Percentiles rank a stretch among this genome's conserved stretches.
Conservation (phyloP, 495 filamentous ascomycete genomes). For the Aspergillus carlsbadensis region DNA sequence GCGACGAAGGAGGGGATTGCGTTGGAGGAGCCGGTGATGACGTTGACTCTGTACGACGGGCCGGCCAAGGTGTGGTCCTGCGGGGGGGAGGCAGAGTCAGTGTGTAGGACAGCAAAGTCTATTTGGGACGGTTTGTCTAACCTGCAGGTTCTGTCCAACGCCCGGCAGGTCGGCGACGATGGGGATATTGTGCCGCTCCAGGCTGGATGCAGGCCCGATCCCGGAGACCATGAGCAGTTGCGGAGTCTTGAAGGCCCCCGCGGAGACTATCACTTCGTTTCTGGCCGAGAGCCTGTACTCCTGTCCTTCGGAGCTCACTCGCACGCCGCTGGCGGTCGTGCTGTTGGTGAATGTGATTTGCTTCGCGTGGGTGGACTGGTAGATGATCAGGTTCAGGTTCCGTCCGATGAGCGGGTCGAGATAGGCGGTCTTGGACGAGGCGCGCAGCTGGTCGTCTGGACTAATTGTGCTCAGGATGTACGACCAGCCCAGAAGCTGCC, state of each 20-base stretch:
- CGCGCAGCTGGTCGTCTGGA: conserved; percentile 10
- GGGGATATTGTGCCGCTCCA: conserved; percentile 37
- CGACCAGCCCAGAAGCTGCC: background rate
- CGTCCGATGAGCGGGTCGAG: conserved; percentile 11
- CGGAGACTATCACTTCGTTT: conserved; percentile 38
- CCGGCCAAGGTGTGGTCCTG: conserved; percentile 36
- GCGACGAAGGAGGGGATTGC: background rate
- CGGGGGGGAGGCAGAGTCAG: background rate
- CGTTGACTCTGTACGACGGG: conserved; percentile 21
- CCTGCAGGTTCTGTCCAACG: conserved; percentile 44
- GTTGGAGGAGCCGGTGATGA: conserved; percentile 9
- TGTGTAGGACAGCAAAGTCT: background rate
- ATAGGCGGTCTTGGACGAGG: conserved; percentile 32
- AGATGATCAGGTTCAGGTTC: background rate
- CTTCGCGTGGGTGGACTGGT: conserved; percentile 5
- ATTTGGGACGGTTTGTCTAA: background rate
- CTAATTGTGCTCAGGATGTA: conserved; percentile 1
- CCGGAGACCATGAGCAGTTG: conserved; percentile 12
- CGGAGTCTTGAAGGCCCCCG: conserved; percentile 2
- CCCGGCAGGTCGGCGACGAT: conserved; percentile 36
- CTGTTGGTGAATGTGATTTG: conserved; percentile 24
- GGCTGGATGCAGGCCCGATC: background rate
- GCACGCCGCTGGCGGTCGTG: conserved; percentile 35
- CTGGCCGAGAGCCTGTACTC: conserved; percentile 33
- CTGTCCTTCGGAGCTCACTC: conserved; percentile 17